These are phyloP conservation scores for Ustilago trichophora DNA, from an alignment of 1,284 basidiomycete genomes.

Conservation along the genomic window DNA sequence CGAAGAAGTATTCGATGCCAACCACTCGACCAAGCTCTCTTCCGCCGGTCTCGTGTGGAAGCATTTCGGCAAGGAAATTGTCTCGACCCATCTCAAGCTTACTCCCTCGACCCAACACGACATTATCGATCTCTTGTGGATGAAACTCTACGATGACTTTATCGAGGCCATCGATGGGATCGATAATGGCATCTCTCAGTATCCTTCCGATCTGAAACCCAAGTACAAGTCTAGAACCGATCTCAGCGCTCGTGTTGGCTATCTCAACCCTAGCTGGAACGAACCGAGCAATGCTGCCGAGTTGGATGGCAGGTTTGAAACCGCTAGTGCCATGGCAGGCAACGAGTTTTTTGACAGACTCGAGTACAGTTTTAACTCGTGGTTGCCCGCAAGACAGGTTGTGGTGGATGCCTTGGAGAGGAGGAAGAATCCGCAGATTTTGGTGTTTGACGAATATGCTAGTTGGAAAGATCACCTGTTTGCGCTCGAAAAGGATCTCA, in stretches of 20 bases:
- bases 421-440: slow-evolving; percentile 74
- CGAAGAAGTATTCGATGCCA: slow-evolving; percentile 84
- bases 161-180: slow-evolving; percentile 94
- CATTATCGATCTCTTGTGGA: slow-evolving; percentile 79
- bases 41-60: slow-evolving; percentile 83
- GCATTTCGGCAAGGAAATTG: slow-evolving; percentile 90
- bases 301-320: slow-evolving; percentile 71
- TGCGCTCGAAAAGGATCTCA: slow-evolving; percentile 74
- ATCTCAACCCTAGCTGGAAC: slow-evolving; percentile 65
- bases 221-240: slow-evolving; percentile 63
- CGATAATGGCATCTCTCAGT: slow-evolving; percentile 71
- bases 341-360: slow-evolving; percentile 84
- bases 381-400: slow-evolving; percentile 90
- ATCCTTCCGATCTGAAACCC: slow-evolving; percentile 49
- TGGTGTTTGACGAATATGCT: slow-evolving; percentile 81
- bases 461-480: slow-evolving; percentile 97
- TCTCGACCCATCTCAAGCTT: slow-evolving; percentile 74
- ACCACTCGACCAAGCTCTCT: slow-evolving; percentile 82
- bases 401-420: slow-evolving; percentile 75
- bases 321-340: slow-evolving; percentile 84
- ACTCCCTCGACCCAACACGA: slow-evolving; percentile 70
- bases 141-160: slow-evolving; percentile 90
- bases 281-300: too few species aligned
- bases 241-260: slow-evolving; percentile 59
- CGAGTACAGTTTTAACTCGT: slow-evolving; percentile 84